A percentile compares a stretch with the other conserved stretches of the same genome.
These are phyloP conservation scores for Rubia balearica DNA, from an alignment of 305 asterid genomes.

Conservation along the genomic window DNA sequence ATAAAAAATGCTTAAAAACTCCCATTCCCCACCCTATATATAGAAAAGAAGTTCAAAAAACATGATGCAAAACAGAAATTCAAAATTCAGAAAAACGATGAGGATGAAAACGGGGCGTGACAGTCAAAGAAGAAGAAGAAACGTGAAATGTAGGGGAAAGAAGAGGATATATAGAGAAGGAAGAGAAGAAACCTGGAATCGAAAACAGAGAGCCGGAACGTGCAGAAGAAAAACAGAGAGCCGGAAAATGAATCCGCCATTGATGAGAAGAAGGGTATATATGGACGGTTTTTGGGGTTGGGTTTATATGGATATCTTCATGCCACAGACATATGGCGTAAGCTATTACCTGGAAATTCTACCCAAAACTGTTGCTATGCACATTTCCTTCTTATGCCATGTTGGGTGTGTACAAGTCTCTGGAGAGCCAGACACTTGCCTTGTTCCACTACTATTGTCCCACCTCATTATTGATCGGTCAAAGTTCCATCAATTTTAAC, in stretches of 20 bases:
- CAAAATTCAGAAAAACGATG: neutral
- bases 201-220: neutral
- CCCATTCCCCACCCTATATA: neutral
- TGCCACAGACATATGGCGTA: neutral
- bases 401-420: neutral
- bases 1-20: neutral
- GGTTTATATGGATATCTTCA: neutral
- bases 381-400: neutral
- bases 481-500: too few species aligned
- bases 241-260: constrained; percentile 5
- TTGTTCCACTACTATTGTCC: too few species aligned
- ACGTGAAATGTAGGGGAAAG: neutral
- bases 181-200: constrained; percentile 10
- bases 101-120: neutral
- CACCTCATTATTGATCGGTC: too few species aligned
- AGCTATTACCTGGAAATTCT: neutral
- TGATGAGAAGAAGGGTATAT: neutral
- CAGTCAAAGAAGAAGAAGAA: neutral
- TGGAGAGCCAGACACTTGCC: too few species aligned
- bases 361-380: neutral
- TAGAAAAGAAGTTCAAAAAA: too few species aligned
- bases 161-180: neutral
- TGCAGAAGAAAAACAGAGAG: neutral
- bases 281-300: neutral
- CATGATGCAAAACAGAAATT: neutral